phyloP scores from a whole-genome alignment of 1,284 basidiomycete species.

The Coniferiporia sulphurascens region DNA sequence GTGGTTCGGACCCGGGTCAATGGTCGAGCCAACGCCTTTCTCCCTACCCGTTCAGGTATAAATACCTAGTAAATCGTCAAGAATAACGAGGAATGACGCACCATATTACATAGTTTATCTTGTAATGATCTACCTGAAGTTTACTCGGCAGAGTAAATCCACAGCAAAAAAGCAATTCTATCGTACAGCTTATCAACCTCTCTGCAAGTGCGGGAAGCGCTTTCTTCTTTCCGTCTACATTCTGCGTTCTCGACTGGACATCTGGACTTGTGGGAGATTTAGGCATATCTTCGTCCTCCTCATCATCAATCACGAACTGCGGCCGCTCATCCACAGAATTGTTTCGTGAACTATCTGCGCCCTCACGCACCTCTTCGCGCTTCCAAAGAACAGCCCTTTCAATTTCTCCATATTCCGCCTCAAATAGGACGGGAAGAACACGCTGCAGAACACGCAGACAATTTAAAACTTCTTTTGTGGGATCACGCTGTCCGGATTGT shows the following conservation, averaged over 20 bases:
- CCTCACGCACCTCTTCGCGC: conserved; percentile 45
- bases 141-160: conserved; percentile 83
- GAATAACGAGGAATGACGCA: conserved; percentile 31
- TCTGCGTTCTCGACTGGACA: neutral
- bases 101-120: conserved; percentile 86
- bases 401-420: conserved; percentile 69
- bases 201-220: conserved; percentile 73
- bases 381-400: conserved; percentile 75
- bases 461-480: conserved; percentile 83
- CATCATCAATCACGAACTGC: conserved; percentile 82
- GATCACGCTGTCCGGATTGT: conserved; percentile 47
- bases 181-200: conserved; percentile 68
- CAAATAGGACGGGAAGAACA: conserved; percentile 84
- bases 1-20: conserved; percentile 61
- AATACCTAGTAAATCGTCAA: neutral
- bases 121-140: conserved; percentile 74
- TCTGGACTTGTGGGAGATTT: conserved; percentile 6
- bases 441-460: conserved; percentile 83
- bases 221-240: conserved; percentile 33
- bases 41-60: conserved; percentile 56
- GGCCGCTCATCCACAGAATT: conserved; percentile 31
- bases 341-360: conserved; percentile 27
- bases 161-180: conserved; percentile 87
- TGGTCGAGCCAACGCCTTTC: conserved; percentile 82
- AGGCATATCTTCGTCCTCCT: conserved; percentile 42